Conservation (phyloP, 768 basidiomycete species). For the Boletus rubropictus region DNA sequence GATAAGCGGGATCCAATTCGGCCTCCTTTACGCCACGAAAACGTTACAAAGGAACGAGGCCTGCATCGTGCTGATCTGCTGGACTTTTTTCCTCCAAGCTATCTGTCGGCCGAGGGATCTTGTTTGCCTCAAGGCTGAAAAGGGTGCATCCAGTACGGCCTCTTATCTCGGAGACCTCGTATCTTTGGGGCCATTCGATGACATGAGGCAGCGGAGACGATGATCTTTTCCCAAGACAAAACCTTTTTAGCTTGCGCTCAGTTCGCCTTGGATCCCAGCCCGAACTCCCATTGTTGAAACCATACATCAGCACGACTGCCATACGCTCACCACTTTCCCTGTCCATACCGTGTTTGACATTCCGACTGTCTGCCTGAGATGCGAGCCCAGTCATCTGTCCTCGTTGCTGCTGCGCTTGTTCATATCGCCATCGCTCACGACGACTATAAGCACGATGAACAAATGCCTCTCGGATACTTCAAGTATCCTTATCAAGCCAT, state of each 20-base stretch:
- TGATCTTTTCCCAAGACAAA: conserved; percentile 25
- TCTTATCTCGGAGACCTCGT: conserved; percentile 14
- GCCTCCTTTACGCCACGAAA: conserved; percentile 3
- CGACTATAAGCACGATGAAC: conserved; percentile 41
- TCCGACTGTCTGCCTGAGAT: conserved; percentile 9
- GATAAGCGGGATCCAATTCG: conserved; percentile 7
- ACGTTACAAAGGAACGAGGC: conserved; percentile 18
- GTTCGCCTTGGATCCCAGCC: background rate
- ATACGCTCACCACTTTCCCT: background rate
- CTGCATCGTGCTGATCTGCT: conserved; percentile 28
- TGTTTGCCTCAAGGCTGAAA: conserved; percentile 47
- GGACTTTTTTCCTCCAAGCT: conserved; percentile 5
- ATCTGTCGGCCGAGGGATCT: conserved; percentile 2
- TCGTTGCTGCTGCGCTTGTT: conserved; percentile 25
- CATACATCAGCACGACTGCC: background rate
- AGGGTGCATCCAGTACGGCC: background rate
- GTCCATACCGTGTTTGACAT: background rate
- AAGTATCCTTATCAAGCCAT: conserved; percentile 57
- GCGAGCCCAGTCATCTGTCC: conserved; percentile 20
- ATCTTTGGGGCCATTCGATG: conserved; percentile 10
- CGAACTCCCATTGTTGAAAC: background rate
- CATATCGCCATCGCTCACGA: conserved; percentile 32
- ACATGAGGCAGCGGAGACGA: conserved; percentile 19
- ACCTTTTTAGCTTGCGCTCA: conserved; percentile 13
- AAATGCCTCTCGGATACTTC: conserved; percentile 63